phyloP scores from a whole-genome alignment of 2,329 filamentous ascomycete genomes.

The Xylaria sp. region DNA sequence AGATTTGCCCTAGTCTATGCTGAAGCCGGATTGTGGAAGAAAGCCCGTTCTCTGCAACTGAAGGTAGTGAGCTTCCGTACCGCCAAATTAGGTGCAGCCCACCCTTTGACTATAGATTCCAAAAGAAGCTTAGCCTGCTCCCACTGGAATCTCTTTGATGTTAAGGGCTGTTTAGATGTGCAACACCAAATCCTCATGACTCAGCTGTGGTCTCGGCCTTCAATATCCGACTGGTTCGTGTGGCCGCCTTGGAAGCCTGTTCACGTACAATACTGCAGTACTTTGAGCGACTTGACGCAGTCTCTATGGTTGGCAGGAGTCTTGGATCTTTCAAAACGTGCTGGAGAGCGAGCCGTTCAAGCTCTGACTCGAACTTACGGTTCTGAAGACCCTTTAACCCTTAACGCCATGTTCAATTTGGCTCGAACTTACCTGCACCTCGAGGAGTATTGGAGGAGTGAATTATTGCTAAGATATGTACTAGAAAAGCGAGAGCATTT shows the following conservation, averaged over 20 bases:
- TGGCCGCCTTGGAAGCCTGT: slow-evolving; percentile 41
- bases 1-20: slow-evolving; percentile 46
- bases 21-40: slow-evolving; percentile 46
- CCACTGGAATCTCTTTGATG: slow-evolving; percentile 32
- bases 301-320: slow-evolving; percentile 39
- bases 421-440: slow-evolving; percentile 44
- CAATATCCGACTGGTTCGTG: slow-evolving; percentile 25
- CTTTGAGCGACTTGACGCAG: slow-evolving; percentile 35
- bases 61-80: slow-evolving; percentile 30
- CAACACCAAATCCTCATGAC: slow-evolving; percentile 28
- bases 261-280: slow-evolving; percentile 35
- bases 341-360: slow-evolving; percentile 35
- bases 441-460: slow-evolving; percentile 38
- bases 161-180: slow-evolving; percentile 23
- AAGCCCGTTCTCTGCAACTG: slow-evolving; percentile 39
- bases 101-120: slow-evolving; percentile 25
- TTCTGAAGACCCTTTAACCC: slow-evolving; percentile 43
- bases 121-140: slow-evolving; percentile 25
- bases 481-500: slow-evolving; percentile 34
- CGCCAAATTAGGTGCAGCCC: slow-evolving; percentile 19
- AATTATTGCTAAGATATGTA: slow-evolving; percentile 37
- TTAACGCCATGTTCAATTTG: slow-evolving; percentile 49
- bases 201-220: slow-evolving; percentile 28
- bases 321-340: slow-evolving; percentile 26
- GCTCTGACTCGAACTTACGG: slow-evolving; percentile 36